phyloP scores from a whole-genome alignment of 768 basidiomycete genomes.

The Leccinum barrowsii region DNA sequence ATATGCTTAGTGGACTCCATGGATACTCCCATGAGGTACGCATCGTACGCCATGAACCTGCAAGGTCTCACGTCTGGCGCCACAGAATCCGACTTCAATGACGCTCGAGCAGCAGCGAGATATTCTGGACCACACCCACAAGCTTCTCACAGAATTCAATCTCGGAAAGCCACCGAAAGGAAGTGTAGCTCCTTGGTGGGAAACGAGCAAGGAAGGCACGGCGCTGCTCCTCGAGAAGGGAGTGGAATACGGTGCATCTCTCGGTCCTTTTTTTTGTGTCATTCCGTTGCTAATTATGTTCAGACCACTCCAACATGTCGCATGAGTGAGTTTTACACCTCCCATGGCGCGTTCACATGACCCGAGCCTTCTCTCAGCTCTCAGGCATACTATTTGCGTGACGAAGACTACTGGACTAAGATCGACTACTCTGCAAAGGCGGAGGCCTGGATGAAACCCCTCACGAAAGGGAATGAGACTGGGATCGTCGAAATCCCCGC shows the following conservation, averaged over 20 bases:
- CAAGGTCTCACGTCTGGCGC: background rate
- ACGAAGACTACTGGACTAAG: slow-evolving; percentile 69
- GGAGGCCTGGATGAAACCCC: slow-evolving; percentile 71
- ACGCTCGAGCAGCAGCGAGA: slow-evolving; percentile 65
- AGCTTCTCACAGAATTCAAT: slow-evolving; percentile 65
- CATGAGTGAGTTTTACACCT: slow-evolving; percentile 39
- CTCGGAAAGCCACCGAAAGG: slow-evolving; percentile 56
- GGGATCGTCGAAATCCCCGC: slow-evolving; percentile 63
- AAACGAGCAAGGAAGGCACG: slow-evolving; percentile 64
- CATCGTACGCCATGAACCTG: background rate
- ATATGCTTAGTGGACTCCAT: slow-evolving; percentile 49
- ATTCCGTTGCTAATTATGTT: slow-evolving; percentile 4
- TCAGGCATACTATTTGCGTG: slow-evolving; percentile 65
- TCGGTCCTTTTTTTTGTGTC: background rate
- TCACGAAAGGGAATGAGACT: slow-evolving; percentile 59
- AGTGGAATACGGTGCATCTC: slow-evolving; percentile 61
- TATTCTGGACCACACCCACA: slow-evolving; percentile 62
- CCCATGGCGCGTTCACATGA: background rate
- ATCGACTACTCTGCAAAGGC: slow-evolving; percentile 62
- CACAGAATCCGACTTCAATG: slow-evolving; percentile 58
- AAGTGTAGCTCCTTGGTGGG: slow-evolving; percentile 79
- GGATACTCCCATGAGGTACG: slow-evolving; percentile 68
- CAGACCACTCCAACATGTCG: slow-evolving; percentile 57
- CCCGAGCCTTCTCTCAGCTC: slow-evolving; percentile 33
- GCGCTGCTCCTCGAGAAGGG: slow-evolving; percentile 65